phyloP scores from a whole-genome alignment of 2,329 filamentous ascomycete genomes.

The Botryotinia globosa region DNA sequence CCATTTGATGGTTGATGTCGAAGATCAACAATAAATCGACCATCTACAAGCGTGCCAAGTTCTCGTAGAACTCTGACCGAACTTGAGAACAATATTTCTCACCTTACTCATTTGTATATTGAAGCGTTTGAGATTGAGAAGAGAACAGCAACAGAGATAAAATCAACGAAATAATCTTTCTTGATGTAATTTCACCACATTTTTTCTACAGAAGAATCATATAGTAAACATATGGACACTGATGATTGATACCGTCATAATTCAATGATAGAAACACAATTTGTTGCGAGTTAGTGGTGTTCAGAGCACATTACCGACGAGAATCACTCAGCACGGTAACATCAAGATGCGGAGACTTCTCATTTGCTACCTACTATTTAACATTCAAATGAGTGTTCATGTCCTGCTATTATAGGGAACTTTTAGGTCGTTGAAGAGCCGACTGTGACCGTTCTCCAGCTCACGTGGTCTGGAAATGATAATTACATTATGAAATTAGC shows the following conservation, averaged over 20 bases:
- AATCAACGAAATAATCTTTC: background rate
- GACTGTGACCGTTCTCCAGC: background rate
- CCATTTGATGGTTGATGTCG: background rate
- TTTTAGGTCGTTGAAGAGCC: too few species aligned
- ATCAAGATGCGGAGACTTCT: background rate
- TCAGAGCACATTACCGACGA: background rate
- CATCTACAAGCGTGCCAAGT: background rate
- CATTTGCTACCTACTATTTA: background rate
- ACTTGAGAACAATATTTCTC: background rate
- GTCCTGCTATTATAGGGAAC: background rate
- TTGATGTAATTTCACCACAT: background rate
- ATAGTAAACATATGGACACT: background rate
- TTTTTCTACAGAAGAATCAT: background rate
- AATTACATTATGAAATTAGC: background rate
- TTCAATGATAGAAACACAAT: background rate
- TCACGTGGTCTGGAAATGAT: background rate
- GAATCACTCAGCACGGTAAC: background rate
- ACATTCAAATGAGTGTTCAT: background rate
- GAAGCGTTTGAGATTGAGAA: background rate
- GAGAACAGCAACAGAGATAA: background rate
- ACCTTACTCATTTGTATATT: background rate
- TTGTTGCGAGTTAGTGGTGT: background rate
- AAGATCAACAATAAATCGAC: background rate
- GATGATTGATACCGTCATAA: background rate
- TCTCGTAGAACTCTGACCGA: background rate